Percentiles rank a stretch among this genome's conserved stretches.
phyloP scores from a whole-genome alignment of 805 yeast species.

The Suhomyces xylopsoci region DNA sequence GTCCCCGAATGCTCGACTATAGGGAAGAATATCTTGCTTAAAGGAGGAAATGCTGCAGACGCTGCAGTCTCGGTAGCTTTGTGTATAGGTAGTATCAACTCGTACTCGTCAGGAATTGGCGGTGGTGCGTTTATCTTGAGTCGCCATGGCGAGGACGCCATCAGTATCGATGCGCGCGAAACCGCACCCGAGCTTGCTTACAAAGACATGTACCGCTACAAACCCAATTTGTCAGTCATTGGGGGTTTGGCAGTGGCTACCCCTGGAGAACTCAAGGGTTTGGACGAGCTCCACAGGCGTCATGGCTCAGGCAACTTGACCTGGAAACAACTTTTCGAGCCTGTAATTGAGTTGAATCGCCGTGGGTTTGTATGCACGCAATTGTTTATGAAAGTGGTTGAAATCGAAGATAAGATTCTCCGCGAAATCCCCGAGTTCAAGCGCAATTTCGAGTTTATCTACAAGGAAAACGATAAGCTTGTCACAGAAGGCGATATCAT shows the following conservation, averaged over 20 bases:
- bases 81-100: slow-evolving; percentile 81
- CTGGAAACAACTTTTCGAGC: slow-evolving; percentile 74
- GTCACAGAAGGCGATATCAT: slow-evolving; percentile 58
- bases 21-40: slow-evolving; percentile 53
- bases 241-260: slow-evolving; percentile 89
- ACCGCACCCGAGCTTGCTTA: slow-evolving; percentile 68
- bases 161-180: slow-evolving; percentile 83
- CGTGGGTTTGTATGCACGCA: slow-evolving; percentile 53
- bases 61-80: slow-evolving; percentile 86
- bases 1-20: slow-evolving; percentile 58
- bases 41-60: slow-evolving; percentile 85
- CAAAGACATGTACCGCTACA: slow-evolving; percentile 60
- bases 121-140: slow-evolving; percentile 79
- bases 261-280: slow-evolving; percentile 90
- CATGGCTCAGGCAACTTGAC: slow-evolving; percentile 70
- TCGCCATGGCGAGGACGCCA: slow-evolving; percentile 30
- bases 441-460: slow-evolving; percentile 57
- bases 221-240: slow-evolving; percentile 50
- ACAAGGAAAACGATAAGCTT: slow-evolving; percentile 20
- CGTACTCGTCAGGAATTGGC: slow-evolving; percentile 86
- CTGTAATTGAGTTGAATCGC: slow-evolving; percentile 65
- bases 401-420: slow-evolving; percentile 27
- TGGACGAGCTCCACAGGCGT: slow-evolving; percentile 53
- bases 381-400: slow-evolving; percentile 34
- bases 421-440: slow-evolving; percentile 23